Conservation (phyloP, 169 alveolate species). For the Besnoitia besnoiti region DNA sequence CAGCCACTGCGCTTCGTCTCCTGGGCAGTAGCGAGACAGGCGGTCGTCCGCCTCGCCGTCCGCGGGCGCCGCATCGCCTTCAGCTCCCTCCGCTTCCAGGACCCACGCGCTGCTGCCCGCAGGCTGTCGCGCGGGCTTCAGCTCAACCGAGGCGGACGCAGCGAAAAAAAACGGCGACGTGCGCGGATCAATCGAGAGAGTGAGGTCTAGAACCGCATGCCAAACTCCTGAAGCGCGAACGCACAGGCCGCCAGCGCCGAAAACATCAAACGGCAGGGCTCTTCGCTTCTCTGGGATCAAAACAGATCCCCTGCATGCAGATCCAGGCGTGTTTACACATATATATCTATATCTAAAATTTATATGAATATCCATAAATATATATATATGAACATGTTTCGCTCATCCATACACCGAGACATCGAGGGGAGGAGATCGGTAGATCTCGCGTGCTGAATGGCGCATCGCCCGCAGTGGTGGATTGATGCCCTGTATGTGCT, state of each 20-base stretch:
- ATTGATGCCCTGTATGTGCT: too few species aligned
- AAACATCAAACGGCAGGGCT: background rate
- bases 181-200: constrained; percentile 7
- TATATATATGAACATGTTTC: background rate
- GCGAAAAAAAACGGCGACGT: constrained; percentile 31
- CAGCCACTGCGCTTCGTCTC: constrained; percentile 32
- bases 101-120: background rate
- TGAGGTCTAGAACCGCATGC: constrained; percentile 14
- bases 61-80: background rate
- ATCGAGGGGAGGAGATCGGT: background rate
- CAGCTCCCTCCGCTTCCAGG: background rate
- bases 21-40: background rate
- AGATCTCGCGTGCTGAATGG: too few species aligned
- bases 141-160: background rate
- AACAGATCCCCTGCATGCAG: background rate
- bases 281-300: too few species aligned
- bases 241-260: background rate
- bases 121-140: too few species aligned
- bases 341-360: background rate
- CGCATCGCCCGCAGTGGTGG: too few species aligned
- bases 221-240: background rate
- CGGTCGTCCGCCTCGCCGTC: background rate
- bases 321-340: background rate
- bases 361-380: background rate
- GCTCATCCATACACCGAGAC: background rate